Evolutionary conservation across 306 rosid species (phyloP), one percentile per base, ranked within the genome.

Genomic region (Potentilla sterilis): DNA sequence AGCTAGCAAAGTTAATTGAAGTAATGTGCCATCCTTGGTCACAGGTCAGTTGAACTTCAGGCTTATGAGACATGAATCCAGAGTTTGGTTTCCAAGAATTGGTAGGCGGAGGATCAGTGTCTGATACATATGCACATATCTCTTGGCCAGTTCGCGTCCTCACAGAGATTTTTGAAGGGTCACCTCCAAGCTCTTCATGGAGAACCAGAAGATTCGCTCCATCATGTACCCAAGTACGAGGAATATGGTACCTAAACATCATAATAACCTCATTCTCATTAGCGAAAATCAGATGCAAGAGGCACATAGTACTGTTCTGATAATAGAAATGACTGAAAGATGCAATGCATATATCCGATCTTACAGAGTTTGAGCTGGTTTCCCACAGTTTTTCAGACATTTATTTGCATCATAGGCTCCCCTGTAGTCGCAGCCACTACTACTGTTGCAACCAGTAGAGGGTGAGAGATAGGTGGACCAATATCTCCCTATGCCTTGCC

Each of bases 111-210:
- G 66, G 76, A 40, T 72, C 76, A 52, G 66, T 72, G 38, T 72
- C 49, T 4, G 76, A 52, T 54, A 54, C 66, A n/a, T 21, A 61
- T n/a, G 66, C 66, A 3, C 76, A 72, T 38, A 72, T 72, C 21
- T n/a, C 66, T 21, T 72, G 76, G 14, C 76, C 76, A 21, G 75
- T 81, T 61, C 69, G 67, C 16, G 64, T 76, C 44, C 49, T 8
- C 57, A 76, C 10, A 70, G 74, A 76, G 24, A 81, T 40, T 78
- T 65, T 74, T 16, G 66, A 41, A 65, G 78, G 81, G 51, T 81
- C 84, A 44, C 84, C 81, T 11, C 84, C 78, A 72, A 54, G 69
- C 54, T 81, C 84, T 71, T 81, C 84, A 64, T 71, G 79, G 62
- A 71, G 78, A 15, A 81, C 84, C 15, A 81, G n/a, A 24, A 81